These are phyloP conservation scores for Cydonia oblonga DNA, from an alignment of 331 rosid species.

Conservation along the genomic window DNA sequence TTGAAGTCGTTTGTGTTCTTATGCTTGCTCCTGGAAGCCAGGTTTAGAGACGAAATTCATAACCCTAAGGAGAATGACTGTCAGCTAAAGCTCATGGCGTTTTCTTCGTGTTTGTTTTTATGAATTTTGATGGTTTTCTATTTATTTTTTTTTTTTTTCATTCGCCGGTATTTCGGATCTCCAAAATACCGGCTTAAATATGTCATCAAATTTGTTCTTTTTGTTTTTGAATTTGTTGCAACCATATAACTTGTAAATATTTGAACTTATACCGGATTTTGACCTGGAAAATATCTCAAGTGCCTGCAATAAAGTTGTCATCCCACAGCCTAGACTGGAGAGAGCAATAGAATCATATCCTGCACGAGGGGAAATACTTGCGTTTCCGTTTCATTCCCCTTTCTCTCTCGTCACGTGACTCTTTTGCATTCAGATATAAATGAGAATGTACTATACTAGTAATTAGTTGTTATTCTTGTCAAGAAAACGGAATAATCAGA, in stretches of 20 bases:
- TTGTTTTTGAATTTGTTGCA: not conserved
- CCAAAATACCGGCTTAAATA: not conserved
- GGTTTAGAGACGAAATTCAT: not conserved
- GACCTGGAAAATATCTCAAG: not conserved
- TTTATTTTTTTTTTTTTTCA: no score
- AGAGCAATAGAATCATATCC: not conserved
- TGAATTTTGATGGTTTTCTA: not conserved
- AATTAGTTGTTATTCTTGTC: no score
- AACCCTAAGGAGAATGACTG: conserved; percentile 1
- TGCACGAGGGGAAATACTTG: not conserved
- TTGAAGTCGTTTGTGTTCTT: not conserved
- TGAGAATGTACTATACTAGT: no score
- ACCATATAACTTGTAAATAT: not conserved
- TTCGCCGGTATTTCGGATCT: not conserved
- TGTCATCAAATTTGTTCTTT: not conserved
- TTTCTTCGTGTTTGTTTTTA: not conserved
- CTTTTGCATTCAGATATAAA: no score
- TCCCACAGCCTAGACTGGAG: not conserved
- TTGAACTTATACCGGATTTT: not conserved
- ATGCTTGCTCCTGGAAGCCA: not conserved
- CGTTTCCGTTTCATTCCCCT: rapidly evolving
- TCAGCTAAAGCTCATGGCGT: not conserved
- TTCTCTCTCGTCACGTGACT: not conserved
- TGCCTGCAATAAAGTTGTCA: not conserved
- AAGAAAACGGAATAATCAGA: no score